Base-by-base conservation (phyloP, 495 filamentous ascomycete species). In the Aeminium ludgeri region DNA sequence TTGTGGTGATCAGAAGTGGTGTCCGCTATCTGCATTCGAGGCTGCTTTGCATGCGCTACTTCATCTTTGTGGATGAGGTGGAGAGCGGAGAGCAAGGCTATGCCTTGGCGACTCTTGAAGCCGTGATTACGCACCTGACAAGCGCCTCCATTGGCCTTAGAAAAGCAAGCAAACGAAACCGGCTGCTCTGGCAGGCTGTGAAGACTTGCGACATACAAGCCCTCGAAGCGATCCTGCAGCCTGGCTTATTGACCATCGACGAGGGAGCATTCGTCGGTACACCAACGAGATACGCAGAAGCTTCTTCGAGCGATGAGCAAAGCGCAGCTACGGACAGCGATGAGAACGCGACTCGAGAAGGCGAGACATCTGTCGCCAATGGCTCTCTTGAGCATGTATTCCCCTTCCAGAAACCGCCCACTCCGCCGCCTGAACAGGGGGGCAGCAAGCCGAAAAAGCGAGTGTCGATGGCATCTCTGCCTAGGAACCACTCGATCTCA, bases 61-160 rank as follows among this genome's bases (percentile, higher is more conserved):
- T 94, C 49, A 83, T 92, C 52, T 96, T 93, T 56, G 82, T 89
- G 29, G 87, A 95, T 46, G 91, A 96, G 65, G 86, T 96, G 10
- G 91, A 99, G 41, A 87, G 76, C 53, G 91, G 91, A 25, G 91
- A 99, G 62, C 80, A 86, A 65, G 91, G 91, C 18, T 99, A 99
- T 61, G 85, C 92, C 5, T 63, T 99, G 25, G 96, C 87, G 55
- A 99, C 91, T 0, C 81, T 94, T 36, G 91, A 99, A 60, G 91
- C 84, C 0, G 91, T 99, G 3, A 62, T 99, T 10, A 81, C 85
- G 7, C 95, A 99, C 59, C 70, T 99, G 13, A 70, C 78, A 16
- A 75, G 74, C 19, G 86, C 93, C 48, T 85, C 86, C 0, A 78
- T 75, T 15, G 80, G 74, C 16, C 59, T 99, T 28, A 72, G 84